A percentile compares a stretch with the other conserved stretches of the same genome.
Conservation (phyloP, 179 eudicot species). For the Spinacia oleracea region DNA sequence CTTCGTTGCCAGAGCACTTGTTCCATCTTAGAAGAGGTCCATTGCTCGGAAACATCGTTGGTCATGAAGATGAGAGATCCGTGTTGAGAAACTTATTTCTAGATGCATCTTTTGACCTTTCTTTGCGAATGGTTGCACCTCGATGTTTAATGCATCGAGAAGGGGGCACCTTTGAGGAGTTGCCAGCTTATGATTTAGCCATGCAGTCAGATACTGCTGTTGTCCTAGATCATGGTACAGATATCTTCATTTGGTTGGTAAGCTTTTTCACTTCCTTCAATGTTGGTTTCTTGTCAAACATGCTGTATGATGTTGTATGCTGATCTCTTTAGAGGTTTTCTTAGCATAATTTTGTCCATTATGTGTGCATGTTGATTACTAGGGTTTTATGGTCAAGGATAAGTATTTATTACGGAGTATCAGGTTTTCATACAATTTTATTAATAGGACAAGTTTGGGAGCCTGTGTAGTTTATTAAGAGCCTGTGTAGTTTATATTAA, state of each 20-base stretch:
- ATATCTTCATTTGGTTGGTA: conserved; percentile 98
- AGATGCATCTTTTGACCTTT: conserved; percentile 91
- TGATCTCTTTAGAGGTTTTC: not conserved
- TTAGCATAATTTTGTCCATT: not conserved
- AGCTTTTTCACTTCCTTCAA: conserved; percentile 28
- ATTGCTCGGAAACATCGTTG: conserved; percentile 74
- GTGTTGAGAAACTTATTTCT: conserved; percentile 80
- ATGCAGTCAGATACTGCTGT: conserved; percentile 99
- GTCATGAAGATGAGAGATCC: conserved; percentile 96
- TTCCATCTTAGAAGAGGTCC: conserved; percentile 97
- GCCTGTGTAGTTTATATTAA: not conserved
- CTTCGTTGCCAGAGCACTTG: conserved; percentile 73
- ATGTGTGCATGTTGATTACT: conserved; percentile 7
- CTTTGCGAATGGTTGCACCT: conserved; percentile 91
- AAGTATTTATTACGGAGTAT: too few species aligned
- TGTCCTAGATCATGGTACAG: conserved; percentile 98
- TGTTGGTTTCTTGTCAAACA: not conserved
- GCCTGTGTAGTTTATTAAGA: too few species aligned
- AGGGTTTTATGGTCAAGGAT: not conserved
- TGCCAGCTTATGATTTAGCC: conserved; percentile 93
- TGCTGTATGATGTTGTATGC: conserved; percentile 6
- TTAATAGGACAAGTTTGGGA: not conserved
- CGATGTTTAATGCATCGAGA: conserved; percentile 93
- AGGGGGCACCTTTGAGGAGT: conserved; percentile 97
- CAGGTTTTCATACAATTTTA: not conserved